These are phyloP conservation scores for Sporothrix humicola DNA, from an alignment of 2,329 filamentous ascomycete species.

Conservation along the genomic window DNA sequence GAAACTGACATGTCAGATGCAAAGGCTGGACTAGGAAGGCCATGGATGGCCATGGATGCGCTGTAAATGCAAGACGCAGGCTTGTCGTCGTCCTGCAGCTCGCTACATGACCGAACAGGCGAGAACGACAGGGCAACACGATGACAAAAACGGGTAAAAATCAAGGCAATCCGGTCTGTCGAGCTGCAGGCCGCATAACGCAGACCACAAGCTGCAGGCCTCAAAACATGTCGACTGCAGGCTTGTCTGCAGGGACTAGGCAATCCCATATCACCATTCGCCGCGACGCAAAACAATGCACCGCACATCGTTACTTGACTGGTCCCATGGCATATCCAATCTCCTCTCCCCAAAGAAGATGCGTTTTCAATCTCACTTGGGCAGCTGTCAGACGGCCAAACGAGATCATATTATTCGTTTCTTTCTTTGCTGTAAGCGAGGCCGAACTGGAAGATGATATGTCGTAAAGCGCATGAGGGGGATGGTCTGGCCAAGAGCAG, in stretches of 20 bases:
- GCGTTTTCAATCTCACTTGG: no score
- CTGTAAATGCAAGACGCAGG: not conserved
- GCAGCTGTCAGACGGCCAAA: no score
- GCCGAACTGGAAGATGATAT: not conserved
- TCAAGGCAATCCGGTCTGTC: not conserved
- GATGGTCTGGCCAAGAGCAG: no score
- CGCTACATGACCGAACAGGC: not conserved
- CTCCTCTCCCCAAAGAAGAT: no score
- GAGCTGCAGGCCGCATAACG: not conserved
- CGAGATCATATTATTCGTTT: no score
- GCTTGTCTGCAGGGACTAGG: no score
- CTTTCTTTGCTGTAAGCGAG: not conserved
- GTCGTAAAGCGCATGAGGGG: not conserved
- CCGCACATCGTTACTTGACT: no score
- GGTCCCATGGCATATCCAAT: no score
- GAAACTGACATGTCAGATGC: slow-evolving; percentile 4
- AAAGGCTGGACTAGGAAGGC: not conserved
- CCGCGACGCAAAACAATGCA: no score
- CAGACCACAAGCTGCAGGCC: no score
- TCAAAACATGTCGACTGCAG: no score
- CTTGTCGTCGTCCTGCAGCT: not conserved
- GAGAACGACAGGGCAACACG: not conserved
- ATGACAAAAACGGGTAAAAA: not conserved
- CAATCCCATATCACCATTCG: no score
- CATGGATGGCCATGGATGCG: not conserved